phyloP scores from a whole-genome alignment of 768 basidiomycete genomes.

The Pisolithus marmoratus region DNA sequence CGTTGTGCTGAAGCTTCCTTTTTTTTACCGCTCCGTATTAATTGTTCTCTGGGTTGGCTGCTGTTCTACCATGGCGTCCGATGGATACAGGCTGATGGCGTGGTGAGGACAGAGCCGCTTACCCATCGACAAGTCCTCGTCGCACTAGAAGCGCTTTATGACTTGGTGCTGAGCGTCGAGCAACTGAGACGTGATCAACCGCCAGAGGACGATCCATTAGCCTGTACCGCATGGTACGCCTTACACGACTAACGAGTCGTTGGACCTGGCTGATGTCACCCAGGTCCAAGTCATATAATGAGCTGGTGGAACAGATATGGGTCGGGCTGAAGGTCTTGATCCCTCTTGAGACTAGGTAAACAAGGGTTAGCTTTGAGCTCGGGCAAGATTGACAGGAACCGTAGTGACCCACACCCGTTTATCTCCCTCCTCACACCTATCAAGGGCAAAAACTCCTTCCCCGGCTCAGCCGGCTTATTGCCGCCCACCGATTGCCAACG shows the following conservation, averaged over 20 bases:
- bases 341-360: slow-evolving; percentile 86
- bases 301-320: slow-evolving; percentile 71
- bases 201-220: slow-evolving; percentile 43
- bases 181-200: slow-evolving; percentile 80
- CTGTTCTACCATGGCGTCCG: not conserved
- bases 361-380: not conserved
- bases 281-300: slow-evolving; percentile 56
- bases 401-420: slow-evolving; percentile 92
- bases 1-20: slow-evolving; percentile 8
- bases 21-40: not conserved
- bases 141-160: slow-evolving; percentile 81
- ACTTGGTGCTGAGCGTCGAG: slow-evolving; percentile 77
- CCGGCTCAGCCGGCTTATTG: slow-evolving; percentile 80
- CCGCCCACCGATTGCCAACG: slow-evolving; percentile 73
- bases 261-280: not conserved
- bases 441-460: slow-evolving; percentile 93
- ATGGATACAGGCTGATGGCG: slow-evolving; percentile 47
- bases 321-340: slow-evolving; percentile 78
- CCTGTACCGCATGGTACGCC: slow-evolving; percentile 40
- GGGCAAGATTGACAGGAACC: not conserved
- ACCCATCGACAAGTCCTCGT: slow-evolving; percentile 72
- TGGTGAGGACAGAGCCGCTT: slow-evolving; percentile 67
- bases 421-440: slow-evolving; percentile 81
- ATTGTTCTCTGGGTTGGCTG: not conserved
- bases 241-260: not conserved